Conservation (phyloP, 2,329 filamentous ascomycete genomes). For the Aspergillus terreus region DNA sequence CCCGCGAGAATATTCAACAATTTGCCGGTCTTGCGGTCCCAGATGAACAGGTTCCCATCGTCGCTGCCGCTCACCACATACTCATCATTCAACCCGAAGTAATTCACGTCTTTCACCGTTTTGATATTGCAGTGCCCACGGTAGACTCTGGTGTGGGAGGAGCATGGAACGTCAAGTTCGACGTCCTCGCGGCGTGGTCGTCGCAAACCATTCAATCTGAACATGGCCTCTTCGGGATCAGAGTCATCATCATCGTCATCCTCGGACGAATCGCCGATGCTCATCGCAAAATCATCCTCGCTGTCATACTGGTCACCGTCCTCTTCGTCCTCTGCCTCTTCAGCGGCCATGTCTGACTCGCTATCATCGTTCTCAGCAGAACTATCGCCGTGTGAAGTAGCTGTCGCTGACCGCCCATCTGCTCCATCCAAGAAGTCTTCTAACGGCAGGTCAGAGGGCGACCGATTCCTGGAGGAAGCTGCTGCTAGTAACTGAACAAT, state of each 20-base stretch:
- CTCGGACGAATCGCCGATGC: conserved; percentile 30
- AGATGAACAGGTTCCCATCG: conserved; percentile 65
- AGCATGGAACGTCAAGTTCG: conserved; percentile 53
- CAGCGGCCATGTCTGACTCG: conserved; percentile 2
- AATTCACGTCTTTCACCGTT: conserved; percentile 68
- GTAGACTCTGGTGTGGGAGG: conserved; percentile 55
- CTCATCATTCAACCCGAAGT: conserved; percentile 63
- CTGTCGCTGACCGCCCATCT: neutral
- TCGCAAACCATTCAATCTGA: conserved; percentile 50
- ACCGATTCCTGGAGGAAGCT: neutral
- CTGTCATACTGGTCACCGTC: conserved; percentile 29
- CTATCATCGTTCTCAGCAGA: conserved; percentile 1
- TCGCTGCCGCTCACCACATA: conserved; percentile 67
- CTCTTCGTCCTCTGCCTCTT: conserved; percentile 21
- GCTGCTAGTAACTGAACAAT: conserved; percentile 28
- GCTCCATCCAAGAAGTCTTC: neutral
- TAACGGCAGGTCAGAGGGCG: neutral
- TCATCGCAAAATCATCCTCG: conserved; percentile 24
- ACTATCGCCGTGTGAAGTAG: neutral
- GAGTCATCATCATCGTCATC: conserved; percentile 20
- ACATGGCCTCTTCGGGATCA: conserved; percentile 36
- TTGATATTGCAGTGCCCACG: conserved; percentile 64
- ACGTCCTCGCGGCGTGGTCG: conserved; percentile 49
- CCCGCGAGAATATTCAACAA: conserved; percentile 64
- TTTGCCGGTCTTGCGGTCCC: conserved; percentile 60